Evolutionary conservation across 2,329 filamentous ascomycete genomes (phyloP).

Genomic region (Alternaria tenuissima): DNA sequence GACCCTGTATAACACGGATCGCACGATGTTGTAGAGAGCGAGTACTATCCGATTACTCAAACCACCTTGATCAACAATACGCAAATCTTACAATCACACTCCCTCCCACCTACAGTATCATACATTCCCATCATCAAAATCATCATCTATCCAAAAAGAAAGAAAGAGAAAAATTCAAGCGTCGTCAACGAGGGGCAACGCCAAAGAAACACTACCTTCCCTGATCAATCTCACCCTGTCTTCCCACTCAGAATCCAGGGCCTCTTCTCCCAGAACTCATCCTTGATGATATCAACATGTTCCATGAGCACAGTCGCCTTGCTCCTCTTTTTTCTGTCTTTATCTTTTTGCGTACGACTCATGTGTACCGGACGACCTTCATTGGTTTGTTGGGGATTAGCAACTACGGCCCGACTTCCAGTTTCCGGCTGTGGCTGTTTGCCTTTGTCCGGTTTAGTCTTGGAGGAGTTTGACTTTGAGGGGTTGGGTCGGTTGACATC

Average conservation of each 20-base stretch:
- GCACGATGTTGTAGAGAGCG: background rate
- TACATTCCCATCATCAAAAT: background rate
- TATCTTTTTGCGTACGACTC: constrained; percentile 84
- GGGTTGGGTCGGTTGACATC: background rate
- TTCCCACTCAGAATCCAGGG: constrained; percentile 71
- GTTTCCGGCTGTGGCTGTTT: constrained; percentile 18
- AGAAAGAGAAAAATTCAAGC: background rate
- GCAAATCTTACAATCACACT: background rate
- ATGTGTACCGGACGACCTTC: constrained; percentile 58
- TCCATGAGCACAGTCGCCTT: constrained; percentile 84
- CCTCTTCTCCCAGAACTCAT: constrained; percentile 89
- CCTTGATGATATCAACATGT: constrained; percentile 92
- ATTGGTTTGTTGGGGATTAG: constrained; percentile 23
- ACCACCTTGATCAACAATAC: background rate
- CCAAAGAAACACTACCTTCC: background rate
- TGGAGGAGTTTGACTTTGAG: constrained; percentile 4
- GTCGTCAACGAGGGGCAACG: background rate
- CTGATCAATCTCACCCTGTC: constrained; percentile 24
- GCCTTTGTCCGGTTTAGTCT: constrained; percentile 1
- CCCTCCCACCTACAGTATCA: background rate
- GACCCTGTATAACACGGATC: background rate
- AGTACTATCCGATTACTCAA: background rate
- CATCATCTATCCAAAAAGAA: background rate
- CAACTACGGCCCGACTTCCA: constrained; percentile 23
- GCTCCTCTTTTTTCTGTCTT: constrained; percentile 78